phyloP scores from a whole-genome alignment of 164 flowering plant species.

The Macadamia tetraphylla region DNA sequence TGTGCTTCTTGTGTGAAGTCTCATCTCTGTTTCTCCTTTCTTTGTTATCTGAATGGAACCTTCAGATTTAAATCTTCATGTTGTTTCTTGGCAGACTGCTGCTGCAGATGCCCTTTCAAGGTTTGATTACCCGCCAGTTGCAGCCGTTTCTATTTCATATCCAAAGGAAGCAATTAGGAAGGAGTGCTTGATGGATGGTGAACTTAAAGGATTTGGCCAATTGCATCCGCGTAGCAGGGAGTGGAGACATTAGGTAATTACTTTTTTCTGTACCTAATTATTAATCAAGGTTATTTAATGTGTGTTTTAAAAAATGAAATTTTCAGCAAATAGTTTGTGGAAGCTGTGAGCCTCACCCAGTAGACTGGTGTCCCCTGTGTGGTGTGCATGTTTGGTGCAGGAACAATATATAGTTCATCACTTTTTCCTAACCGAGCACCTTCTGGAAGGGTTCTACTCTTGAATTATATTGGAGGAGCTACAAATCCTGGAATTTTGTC shows the following conservation, averaged over 20 bases:
- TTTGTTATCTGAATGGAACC: not conserved
- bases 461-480: constrained; percentile 95
- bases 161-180: constrained; percentile 71
- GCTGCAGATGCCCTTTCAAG: constrained; percentile 85
- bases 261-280: not conserved
- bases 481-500: constrained; percentile 76
- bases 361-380: not conserved
- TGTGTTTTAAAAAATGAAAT: not conserved
- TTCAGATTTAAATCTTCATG: not conserved
- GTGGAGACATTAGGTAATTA: constrained; percentile 81
- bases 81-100: constrained; percentile 40
- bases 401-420: constrained; percentile 93
- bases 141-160: constrained; percentile 85
- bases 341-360: not conserved
- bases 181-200: constrained; percentile 82
- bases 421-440: constrained; percentile 97
- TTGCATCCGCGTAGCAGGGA: constrained; percentile 97
- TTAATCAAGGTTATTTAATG: not conserved
- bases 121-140: constrained; percentile 92
- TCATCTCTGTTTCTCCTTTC: not conserved
- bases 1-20: not conserved
- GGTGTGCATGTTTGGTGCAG: constrained; percentile 26
- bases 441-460: constrained; percentile 71
- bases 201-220: constrained; percentile 95
- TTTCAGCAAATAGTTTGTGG: not conserved